Percentiles rank a stretch among this genome's conserved stretches.
These are phyloP conservation scores for Penicillium malachiteum DNA, from an alignment of 495 filamentous ascomycete genomes.

Conservation along the genomic window DNA sequence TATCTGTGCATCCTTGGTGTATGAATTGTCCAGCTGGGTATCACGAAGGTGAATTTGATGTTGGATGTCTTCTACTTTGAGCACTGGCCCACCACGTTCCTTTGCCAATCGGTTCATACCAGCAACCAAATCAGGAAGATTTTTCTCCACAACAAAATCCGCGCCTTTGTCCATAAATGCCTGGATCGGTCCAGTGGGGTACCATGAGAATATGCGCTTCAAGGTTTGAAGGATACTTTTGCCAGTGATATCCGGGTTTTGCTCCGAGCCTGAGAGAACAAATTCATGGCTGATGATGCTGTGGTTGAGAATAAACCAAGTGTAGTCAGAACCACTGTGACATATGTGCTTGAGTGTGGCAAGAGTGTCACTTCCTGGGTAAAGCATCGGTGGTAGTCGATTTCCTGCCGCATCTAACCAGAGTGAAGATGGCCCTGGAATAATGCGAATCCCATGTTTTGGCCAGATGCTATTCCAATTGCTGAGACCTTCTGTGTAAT, in stretches of 20 bases:
- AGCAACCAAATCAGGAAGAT: not conserved
- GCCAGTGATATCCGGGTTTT: conserved; percentile 6
- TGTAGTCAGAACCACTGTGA: conserved; percentile 1
- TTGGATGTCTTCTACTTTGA: not conserved
- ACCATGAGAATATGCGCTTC: conserved; percentile 1
- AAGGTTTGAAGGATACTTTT: conserved; percentile 1
- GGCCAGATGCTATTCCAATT: conserved; percentile 8
- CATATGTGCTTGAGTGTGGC: conserved; percentile 3
- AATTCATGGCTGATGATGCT: conserved; percentile 1
- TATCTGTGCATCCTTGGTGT: conserved; percentile 6
- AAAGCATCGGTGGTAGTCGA: conserved; percentile 5
- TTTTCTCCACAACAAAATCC: conserved; percentile 1
- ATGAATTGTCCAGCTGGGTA: conserved; percentile 1
- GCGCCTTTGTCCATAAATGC: conserved; percentile 6
- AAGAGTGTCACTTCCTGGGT: conserved; percentile 4
- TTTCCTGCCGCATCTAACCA: conserved; percentile 5
- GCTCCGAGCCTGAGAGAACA: conserved; percentile 5
- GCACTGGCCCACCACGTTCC: not conserved
- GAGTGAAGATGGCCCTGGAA: conserved; percentile 4
- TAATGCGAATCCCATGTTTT: conserved; percentile 2
- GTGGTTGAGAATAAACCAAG: conserved; percentile 3
- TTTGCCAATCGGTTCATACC: conserved; percentile 5
- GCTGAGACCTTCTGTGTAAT: conserved; percentile 2
- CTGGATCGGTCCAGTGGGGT: not conserved
- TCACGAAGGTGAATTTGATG: not conserved